phyloP scores from a whole-genome alignment of 2,329 filamentous ascomycete species.

The Fusarium clavum region DNA sequence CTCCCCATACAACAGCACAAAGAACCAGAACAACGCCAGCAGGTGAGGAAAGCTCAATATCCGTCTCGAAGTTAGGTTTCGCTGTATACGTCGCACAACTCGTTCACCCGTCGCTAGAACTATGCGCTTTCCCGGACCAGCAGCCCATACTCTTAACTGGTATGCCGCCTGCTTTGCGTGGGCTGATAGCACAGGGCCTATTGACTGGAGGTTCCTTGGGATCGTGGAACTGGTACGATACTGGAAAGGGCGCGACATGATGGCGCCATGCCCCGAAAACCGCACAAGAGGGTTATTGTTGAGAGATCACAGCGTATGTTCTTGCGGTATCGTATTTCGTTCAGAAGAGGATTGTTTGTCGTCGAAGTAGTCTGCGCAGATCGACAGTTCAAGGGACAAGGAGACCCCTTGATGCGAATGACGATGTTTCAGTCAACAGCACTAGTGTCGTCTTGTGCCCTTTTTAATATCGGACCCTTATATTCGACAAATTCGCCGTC shows the following conservation, averaged over 20 bases:
- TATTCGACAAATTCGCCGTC: neutral
- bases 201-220: slow-evolving; percentile 35
- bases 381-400: slow-evolving; percentile 32
- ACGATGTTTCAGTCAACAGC: slow-evolving; percentile 8
- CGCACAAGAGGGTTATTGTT: neutral
- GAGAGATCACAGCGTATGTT: neutral
- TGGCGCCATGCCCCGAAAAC: slow-evolving; percentile 47
- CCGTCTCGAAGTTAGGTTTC: slow-evolving; percentile 63
- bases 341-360: neutral
- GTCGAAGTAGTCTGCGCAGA: slow-evolving; percentile 12
- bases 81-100: slow-evolving; percentile 44
- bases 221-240: slow-evolving; percentile 30
- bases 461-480: neutral
- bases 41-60: slow-evolving; percentile 73
- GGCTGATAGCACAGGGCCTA: slow-evolving; percentile 40
- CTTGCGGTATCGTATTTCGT: slow-evolving; percentile 4
- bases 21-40: slow-evolving; percentile 78
- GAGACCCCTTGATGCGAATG: slow-evolving; percentile 31
- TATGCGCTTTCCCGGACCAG: slow-evolving; percentile 55
- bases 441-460: slow-evolving; percentile 2
- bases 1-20: slow-evolving; percentile 87
- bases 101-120: slow-evolving; percentile 49
- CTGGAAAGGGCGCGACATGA: slow-evolving; percentile 46
- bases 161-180: slow-evolving; percentile 43
- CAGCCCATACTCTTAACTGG: slow-evolving; percentile 56